Percentiles rank a stretch among this genome's conserved stretches.
Conservation (phyloP, 306 rosid genomes). For the Neltuma alba region DNA sequence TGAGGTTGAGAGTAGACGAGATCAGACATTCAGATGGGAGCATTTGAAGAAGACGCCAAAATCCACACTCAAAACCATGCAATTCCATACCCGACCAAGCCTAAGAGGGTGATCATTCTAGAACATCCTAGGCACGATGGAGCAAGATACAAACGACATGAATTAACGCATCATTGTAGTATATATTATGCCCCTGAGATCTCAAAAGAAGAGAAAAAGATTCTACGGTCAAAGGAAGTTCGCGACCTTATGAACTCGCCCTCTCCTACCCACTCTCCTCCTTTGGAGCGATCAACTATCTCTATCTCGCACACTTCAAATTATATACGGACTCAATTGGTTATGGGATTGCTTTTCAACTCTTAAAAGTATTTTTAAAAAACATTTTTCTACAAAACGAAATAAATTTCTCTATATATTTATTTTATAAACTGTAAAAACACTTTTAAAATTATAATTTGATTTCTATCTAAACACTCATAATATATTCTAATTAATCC, state of each 20-base stretch:
- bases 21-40: conserved; percentile 32
- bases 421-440: too few species aligned
- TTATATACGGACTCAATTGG: conserved; percentile 16
- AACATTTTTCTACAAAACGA: too few species aligned
- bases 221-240: conserved; percentile 35
- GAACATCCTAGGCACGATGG: conserved; percentile 34
- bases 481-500: conserved; percentile 29
- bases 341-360: too few species aligned
- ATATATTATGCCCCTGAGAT: neutral
- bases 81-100: conserved; percentile 43
- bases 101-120: conserved; percentile 42
- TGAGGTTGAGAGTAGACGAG: conserved; percentile 41
- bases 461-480: too few species aligned
- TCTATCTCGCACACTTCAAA: conserved; percentile 15
- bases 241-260: neutral
- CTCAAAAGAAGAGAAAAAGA: neutral
- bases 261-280: neutral
- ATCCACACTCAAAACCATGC: conserved; percentile 63
- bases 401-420: too few species aligned
- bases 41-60: conserved; percentile 60
- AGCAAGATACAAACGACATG: conserved; percentile 14
- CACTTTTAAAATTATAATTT: too few species aligned
- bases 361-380: too few species aligned
- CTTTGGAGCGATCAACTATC: too few species aligned
- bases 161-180: neutral